Evolutionary conservation across 192 early-diverging fungal species (phyloP).

Genomic region (Coemansia sp.): DNA sequence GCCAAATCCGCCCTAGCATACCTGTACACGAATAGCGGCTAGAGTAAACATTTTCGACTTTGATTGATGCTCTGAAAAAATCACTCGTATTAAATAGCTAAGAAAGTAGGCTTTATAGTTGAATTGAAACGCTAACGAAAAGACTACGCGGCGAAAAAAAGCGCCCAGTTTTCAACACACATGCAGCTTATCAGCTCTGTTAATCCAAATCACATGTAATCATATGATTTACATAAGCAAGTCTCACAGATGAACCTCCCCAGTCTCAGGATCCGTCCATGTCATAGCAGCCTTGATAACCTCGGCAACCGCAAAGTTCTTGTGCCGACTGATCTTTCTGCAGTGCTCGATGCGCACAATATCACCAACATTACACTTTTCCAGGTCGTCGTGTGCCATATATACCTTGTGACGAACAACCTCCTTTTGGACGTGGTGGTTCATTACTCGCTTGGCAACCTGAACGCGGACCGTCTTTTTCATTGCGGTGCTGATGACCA

Average conservation of each 20-base stretch:
- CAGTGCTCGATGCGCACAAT: constrained; percentile 90
- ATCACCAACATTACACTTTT: constrained; percentile 82
- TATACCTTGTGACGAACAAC: constrained; percentile 82
- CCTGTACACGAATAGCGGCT: constrained; percentile 39
- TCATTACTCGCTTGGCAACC: constrained; percentile 71
- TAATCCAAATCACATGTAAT: constrained; percentile 6
- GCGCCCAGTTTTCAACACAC: neutral
- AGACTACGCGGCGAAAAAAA: neutral
- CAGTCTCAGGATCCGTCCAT: constrained; percentile 55
- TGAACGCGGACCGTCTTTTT: constrained; percentile 89
- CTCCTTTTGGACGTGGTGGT: constrained; percentile 67
- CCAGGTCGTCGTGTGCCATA: constrained; percentile 81
- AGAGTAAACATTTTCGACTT: constrained; percentile 31
- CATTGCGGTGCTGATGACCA: constrained; percentile 86
- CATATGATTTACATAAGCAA: neutral
- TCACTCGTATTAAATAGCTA: neutral
- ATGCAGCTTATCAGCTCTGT: neutral
- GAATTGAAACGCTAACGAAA: constrained; percentile 4
- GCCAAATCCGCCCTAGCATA: constrained; percentile 9
- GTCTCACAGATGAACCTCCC: constrained; percentile 37
- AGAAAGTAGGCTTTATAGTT: neutral
- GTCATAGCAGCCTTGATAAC: constrained; percentile 60
- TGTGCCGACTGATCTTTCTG: constrained; percentile 80
- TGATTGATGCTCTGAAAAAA: neutral
- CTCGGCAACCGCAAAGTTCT: constrained; percentile 86